phyloP scores from a whole-genome alignment of 208 protist genomes.

The Crithidia brevicula region DNA sequence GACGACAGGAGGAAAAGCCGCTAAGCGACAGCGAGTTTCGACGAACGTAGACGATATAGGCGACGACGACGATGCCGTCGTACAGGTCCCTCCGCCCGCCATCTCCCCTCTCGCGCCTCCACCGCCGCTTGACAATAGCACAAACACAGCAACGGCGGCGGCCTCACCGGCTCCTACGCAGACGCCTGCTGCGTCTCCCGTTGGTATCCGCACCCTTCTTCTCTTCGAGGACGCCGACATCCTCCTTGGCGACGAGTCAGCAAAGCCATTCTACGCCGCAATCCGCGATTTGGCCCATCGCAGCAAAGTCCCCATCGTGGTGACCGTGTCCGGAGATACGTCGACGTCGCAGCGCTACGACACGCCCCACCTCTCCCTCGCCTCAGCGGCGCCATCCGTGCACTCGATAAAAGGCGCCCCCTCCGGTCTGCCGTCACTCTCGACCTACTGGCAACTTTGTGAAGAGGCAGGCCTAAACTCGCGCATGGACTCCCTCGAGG shows the following conservation, averaged over 20 bases:
- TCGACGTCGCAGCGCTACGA: conserved; percentile 32
- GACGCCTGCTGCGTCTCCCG: background rate
- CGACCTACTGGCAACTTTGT: conserved; percentile 26
- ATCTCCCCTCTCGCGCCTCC: background rate
- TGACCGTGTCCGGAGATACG: conserved; percentile 61
- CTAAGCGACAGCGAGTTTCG: background rate
- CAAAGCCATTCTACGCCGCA: conserved; percentile 73
- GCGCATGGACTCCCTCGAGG: conserved; percentile 27
- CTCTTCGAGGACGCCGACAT: conserved; percentile 88
- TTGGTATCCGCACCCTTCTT: conserved; percentile 49
- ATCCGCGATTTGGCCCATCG: conserved; percentile 75
- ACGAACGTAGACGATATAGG: conserved; percentile 4
- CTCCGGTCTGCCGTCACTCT: no score
- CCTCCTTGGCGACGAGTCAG: conserved; percentile 73
- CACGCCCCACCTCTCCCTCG: conserved; percentile 2
- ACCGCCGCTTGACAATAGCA: background rate
- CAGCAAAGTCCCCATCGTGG: conserved; percentile 82
- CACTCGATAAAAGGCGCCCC: no score
- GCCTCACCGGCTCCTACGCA: conserved; percentile 1
- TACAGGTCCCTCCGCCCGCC: background rate
- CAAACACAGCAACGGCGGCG: background rate
- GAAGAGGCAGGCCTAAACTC: conserved; percentile 23
- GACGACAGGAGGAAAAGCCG: background rate
- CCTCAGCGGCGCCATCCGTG: background rate
- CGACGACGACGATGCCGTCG: background rate